Percentiles rank a stretch among this genome's conserved stretches.
These are phyloP conservation scores for Suhomyces emberorum DNA, from an alignment of 805 yeast genomes.

Conservation along the genomic window DNA sequence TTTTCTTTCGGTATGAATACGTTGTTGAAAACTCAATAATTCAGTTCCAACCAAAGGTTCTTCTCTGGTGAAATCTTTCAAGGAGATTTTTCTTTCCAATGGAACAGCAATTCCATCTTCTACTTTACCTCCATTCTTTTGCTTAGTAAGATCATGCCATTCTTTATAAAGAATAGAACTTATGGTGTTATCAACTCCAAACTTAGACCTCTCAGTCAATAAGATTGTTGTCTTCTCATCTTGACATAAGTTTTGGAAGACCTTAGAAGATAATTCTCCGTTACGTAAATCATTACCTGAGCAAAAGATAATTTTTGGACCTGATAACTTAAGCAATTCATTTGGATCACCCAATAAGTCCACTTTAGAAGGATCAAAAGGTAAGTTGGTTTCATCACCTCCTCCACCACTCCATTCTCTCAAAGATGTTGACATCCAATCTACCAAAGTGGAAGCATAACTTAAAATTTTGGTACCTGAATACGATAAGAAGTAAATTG, in stretches of 20 bases:
- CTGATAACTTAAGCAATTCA: slow-evolving; percentile 52
- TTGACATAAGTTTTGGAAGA: slow-evolving; percentile 52
- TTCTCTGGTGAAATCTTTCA: slow-evolving; percentile 44
- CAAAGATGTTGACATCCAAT: slow-evolving; percentile 91
- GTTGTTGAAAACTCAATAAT: slow-evolving; percentile 44
- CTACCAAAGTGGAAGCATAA: slow-evolving; percentile 85
- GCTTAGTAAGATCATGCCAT: slow-evolving; percentile 48
- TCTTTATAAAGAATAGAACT: slow-evolving; percentile 48
- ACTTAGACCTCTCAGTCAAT: slow-evolving; percentile 63
- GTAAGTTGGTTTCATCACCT: slow-evolving; percentile 55
- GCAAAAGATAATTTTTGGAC: slow-evolving; percentile 78
- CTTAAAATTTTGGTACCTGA: slow-evolving; percentile 75
- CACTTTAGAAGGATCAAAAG: slow-evolving; percentile 71
- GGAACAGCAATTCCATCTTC: slow-evolving; percentile 66
- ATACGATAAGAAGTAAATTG: slow-evolving; percentile 72
- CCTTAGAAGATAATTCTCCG: slow-evolving; percentile 60
- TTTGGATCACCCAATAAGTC: slow-evolving; percentile 52
- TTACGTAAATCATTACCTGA: slow-evolving; percentile 62
- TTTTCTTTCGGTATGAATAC: slow-evolving; percentile 45
- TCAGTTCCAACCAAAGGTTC: slow-evolving; percentile 51
- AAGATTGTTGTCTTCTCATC: slow-evolving; percentile 68
- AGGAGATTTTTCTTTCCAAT: slow-evolving; percentile 40
- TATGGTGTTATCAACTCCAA: slow-evolving; percentile 37
- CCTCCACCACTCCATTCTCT: slow-evolving; percentile 56
- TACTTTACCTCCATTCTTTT: slow-evolving; percentile 31